Evolutionary conservation across 768 basidiomycete species (phyloP), one percentile per base, ranked within the genome.

Genomic region (Suillus subalutaceus): DNA sequence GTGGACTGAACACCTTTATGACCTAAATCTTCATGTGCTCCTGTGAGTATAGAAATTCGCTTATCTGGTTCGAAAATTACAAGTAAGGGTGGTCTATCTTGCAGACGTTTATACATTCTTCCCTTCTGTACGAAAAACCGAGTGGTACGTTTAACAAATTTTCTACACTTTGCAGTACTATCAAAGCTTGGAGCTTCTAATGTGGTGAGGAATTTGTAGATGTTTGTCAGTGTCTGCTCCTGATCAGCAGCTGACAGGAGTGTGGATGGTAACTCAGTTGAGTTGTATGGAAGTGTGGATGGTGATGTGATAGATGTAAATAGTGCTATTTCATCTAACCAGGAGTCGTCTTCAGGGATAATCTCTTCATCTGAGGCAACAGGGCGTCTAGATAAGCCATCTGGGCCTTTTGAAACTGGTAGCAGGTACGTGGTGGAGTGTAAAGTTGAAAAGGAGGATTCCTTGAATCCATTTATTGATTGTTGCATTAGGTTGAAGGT

Each of bases 401-500:
- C 83, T 3, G 82, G 78, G 12, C 75, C 81, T 26, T 60, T 64
- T 64, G 59, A 78, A 77, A 4, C 66, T 70, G 1, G 68, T 66
- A 9, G 71, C 82, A 2, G 81, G 80, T 0, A 83, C 74, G 65
- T 84, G 82, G 1, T 70, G 52, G 0, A 84, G 64, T 26, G 66
- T 70, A 59, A 84, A 83, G 60, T 78, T 64, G 50, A 80, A 83
- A 26, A 78, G 48, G 4, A 80, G 63, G 12, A 83, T 82, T 9
- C 72, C 76, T 56, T 72, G 69, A 35, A 83, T 80, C 83, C 81
- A 84, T 18, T 75, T 66, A 62, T 83, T 83, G 3, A 83, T 78
- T 0, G 81, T 66, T 0, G 80, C 78, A 66, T 78, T 79, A 0
- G 80, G 81, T n/a, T 74, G 73, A 0, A 78, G 35, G 55, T 82